Base-by-base conservation (phyloP, 164 flowering plant species). In the Nelumbo lutea region DNA sequence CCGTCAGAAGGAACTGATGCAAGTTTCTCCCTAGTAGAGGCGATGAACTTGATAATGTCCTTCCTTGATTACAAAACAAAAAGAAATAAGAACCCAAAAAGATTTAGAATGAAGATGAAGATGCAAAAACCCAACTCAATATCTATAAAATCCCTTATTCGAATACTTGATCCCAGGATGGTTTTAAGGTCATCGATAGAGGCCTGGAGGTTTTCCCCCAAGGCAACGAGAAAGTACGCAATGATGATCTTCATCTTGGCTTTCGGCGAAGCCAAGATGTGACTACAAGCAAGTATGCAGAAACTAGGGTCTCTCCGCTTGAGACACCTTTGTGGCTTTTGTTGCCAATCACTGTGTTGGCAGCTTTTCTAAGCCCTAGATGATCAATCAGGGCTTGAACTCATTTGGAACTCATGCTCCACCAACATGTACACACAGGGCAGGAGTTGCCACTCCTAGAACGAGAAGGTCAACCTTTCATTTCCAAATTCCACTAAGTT, bases 381-480 rank as follows among this genome's bases (percentile, higher is more conserved):
- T 27, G 27, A 27, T 27, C 27, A 0, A 27, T 27, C 27, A 27
- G 27, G 27, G 27, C 27, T 27, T 27, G 27, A 27, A 27, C 27
- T 27, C 27, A 27, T 27, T 27, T 27, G 27, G 14, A 70, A 69
- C 5, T 40, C 0, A n/a, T 7, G 15, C 0, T 63, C 69, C 1
- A 85, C 90, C 14, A 67, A 45, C 11, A 15, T 65, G 39, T 80
- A 81, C 58, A 42, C 11, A 4, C 71, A 77, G 4, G 85, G 85
- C 27, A 88, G 88, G 9, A 76, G 79, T 66, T 64, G 77, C 44
- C 86, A 83, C 7, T 2, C 68, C 0, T 85, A 89, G 89, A 84
- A 83, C 63, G 78, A 87, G 69, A 84, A 76, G 69, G 50, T 87
- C 6, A 46, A n/a, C 1, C 42, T 66, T 14, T 11, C 57, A 27